Base-by-base conservation (phyloP, 495 filamentous ascomycete genomes). In the Podospora australis region DNA sequence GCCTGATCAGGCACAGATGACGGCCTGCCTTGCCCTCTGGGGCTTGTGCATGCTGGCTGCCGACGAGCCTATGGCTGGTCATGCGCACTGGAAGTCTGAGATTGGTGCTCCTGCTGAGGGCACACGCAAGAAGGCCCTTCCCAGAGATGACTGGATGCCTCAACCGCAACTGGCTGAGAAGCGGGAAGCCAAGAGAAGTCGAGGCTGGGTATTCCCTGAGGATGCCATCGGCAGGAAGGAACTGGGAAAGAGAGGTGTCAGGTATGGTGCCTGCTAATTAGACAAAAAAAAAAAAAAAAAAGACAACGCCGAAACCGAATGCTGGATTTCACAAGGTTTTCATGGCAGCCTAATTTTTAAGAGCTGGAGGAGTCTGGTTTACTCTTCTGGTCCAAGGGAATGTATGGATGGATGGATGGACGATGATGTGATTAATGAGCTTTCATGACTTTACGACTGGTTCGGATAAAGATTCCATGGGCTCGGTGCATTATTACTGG, bases 111-210 rank as follows among this genome's bases (percentile, higher is more conserved):
- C 90, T 1, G 84, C 82, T 7, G 83, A 86, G 45, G 73, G 87
- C 14, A 89, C 84, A 2, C 65, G 89, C 26, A 78, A 86, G 64
- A 84, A 86, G 58, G 76, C 79, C 40, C 70, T 86, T 42, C 62
- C 78, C 1, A 79, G 86, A 50, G 90, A 96, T 64, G 70, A 74
- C 53, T 95, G 90, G 90, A 92, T 96, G 62, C 88, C 88, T 8
- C 82, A 83, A 70, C 83, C 86, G 29, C 84, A 89, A 57, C 71
- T 86, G 50, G 79, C 82, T 3, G 90, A 96, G 77, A 84, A 81
- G 72, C 72, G 90, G 17, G 84, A 87, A 68, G 88, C 88, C 41
- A 95, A 90, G 72, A 70, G 86, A 35, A 73, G 79, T 6, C 70
- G 90, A 14, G 90, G 90, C 0, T 96, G 89, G 88, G 80, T 94